Evolutionary conservation across 805 yeast species (phyloP).

Genomic region (Pichia nanzhaoensis): DNA sequence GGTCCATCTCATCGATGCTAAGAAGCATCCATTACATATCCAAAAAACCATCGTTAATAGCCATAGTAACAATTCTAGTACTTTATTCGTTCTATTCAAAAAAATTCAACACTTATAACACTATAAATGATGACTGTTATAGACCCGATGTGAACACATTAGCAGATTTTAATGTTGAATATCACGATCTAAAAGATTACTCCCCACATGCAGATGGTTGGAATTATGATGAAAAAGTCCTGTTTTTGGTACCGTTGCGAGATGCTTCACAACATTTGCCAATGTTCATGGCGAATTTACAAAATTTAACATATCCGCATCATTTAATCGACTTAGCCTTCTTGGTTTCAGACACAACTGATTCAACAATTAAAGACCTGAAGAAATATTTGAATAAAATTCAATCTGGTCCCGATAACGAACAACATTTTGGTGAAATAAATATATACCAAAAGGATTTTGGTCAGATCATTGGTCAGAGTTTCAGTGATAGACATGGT

Average conservation of each 20-base stretch:
- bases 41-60: neutral
- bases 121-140: neutral
- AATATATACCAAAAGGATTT: conserved; percentile 88
- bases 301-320: conserved; percentile 52
- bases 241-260: conserved; percentile 52
- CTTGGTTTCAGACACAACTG: conserved; percentile 84
- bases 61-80: neutral
- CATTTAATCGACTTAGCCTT: conserved; percentile 59
- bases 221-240: conserved; percentile 45
- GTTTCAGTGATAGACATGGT: conserved; percentile 89
- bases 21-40: neutral
- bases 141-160: neutral
- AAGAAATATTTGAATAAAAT: conserved; percentile 45
- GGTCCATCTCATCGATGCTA: too few relatives aligned
- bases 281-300: conserved; percentile 53
- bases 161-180: conserved; percentile 21
- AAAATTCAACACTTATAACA: neutral
- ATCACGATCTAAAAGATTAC: conserved; percentile 42
- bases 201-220: conserved; percentile 39
- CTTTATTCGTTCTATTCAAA: neutral
- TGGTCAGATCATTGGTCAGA: conserved; percentile 90
- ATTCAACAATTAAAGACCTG: conserved; percentile 75
- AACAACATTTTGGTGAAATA: conserved; percentile 68
- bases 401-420: conserved; percentile 57
- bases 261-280: conserved; percentile 57